These are phyloP conservation scores for Tolypocladium album DNA, from an alignment of 2,329 filamentous ascomycete species.

Conservation along the genomic window DNA sequence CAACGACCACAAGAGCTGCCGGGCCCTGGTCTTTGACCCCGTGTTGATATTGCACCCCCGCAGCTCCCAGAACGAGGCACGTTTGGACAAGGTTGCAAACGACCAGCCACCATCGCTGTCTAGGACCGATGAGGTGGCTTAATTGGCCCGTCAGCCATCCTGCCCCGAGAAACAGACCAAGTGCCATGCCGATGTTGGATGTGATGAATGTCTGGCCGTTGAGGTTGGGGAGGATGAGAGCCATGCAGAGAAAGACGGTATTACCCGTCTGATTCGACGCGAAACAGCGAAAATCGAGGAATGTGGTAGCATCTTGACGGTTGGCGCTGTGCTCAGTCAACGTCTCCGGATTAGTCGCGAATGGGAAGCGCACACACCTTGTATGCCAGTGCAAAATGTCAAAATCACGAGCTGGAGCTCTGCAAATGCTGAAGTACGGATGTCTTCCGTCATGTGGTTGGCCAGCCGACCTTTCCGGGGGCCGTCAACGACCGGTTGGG, in stretches of 20 bases:
- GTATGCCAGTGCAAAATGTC: slow-evolving; percentile 40
- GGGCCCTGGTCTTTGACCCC: slow-evolving; percentile 24
- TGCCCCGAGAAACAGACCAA: slow-evolving; percentile 45
- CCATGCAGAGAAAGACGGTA: slow-evolving; percentile 46
- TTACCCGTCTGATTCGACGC: slow-evolving; percentile 57
- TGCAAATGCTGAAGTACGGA: slow-evolving; percentile 28
- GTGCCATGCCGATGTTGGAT: slow-evolving; percentile 41
- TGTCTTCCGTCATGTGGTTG: slow-evolving; percentile 13
- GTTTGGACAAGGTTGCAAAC: slow-evolving; percentile 45
- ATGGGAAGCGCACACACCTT: slow-evolving; percentile 22
- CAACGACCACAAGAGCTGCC: slow-evolving; percentile 32
- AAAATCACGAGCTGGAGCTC: slow-evolving; percentile 35
- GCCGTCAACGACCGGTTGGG: neutral
- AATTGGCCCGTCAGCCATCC: slow-evolving; percentile 46
- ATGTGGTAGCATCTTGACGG: slow-evolving; percentile 41
- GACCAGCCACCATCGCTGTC: slow-evolving; percentile 42
- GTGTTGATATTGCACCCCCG: slow-evolving; percentile 33
- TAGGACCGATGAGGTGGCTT: slow-evolving; percentile 39
- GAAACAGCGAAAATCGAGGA: slow-evolving; percentile 51
- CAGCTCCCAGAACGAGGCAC: slow-evolving; percentile 39
- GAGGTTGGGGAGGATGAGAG: slow-evolving; percentile 36
- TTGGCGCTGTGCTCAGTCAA: neutral
- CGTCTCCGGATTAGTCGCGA: neutral
- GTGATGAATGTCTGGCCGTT: slow-evolving; percentile 38
- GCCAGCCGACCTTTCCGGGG: neutral